Percentiles rank a stretch among this genome's conserved stretches.
Evolutionary conservation across 129 eudicot genomes (phyloP).

Genomic region (Gnaphalium uliginosum): DNA sequence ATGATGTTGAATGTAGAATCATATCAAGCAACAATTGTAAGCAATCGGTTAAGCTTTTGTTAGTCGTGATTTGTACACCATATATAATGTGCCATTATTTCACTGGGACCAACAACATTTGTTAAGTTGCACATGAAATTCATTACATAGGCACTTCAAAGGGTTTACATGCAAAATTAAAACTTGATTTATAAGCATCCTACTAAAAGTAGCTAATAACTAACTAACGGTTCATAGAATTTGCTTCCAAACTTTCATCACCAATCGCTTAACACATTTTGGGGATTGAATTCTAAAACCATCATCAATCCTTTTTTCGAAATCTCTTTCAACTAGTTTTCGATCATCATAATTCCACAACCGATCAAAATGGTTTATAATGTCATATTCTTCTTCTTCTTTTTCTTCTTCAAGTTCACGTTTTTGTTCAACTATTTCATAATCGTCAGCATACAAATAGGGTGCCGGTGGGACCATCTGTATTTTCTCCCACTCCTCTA

Average conservation of each 20-base stretch:
- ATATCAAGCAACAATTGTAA: too few relatives aligned
- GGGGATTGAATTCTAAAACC: background rate
- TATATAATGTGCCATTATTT: too few relatives aligned
- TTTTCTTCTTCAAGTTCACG: background rate
- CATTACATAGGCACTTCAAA: too few relatives aligned
- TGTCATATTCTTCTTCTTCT: background rate
- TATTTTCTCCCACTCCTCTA: constrained; percentile 28
- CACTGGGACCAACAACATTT: too few relatives aligned
- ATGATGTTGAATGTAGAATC: too few relatives aligned
- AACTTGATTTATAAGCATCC: background rate
- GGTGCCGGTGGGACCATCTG: constrained; percentile 21
- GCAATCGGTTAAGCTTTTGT: too few relatives aligned
- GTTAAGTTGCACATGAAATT: too few relatives aligned
- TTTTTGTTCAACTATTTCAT: constrained; percentile 4
- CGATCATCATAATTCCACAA: background rate
- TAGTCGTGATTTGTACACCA: too few relatives aligned
- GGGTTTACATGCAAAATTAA: too few relatives aligned
- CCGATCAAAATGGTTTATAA: background rate
- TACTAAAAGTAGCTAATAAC: too few relatives aligned
- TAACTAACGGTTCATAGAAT: background rate
- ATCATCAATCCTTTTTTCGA: too few relatives aligned
- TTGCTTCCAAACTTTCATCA: background rate
- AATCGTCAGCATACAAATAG: constrained; percentile 22
- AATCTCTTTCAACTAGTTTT: background rate
- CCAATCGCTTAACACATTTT: background rate